Evolutionary conservation across 2,329 filamentous ascomycete species (phyloP).

Genomic region (Emergomyces orientalis): DNA sequence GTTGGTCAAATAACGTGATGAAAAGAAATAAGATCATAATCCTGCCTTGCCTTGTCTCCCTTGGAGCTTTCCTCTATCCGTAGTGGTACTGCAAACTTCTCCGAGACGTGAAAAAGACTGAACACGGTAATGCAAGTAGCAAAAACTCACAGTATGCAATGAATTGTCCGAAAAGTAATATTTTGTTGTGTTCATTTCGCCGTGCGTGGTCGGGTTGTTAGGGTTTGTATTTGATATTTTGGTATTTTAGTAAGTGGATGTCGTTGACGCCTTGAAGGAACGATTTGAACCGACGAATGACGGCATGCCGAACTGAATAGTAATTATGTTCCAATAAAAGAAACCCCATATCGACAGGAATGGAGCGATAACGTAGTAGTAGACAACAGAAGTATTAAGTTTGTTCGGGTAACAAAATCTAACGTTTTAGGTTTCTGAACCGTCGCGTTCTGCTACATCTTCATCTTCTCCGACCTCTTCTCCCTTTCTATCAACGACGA

Average conservation of each 20-base stretch:
- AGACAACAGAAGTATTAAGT: background rate
- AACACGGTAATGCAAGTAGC: background rate
- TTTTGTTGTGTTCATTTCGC: background rate
- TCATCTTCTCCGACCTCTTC: slow-evolving; percentile 31
- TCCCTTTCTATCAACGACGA: slow-evolving; percentile 42
- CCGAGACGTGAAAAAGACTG: slow-evolving; percentile 5
- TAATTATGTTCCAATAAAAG: background rate
- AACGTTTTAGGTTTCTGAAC: background rate
- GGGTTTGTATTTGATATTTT: background rate
- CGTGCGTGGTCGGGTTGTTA: background rate
- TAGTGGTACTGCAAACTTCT: slow-evolving; percentile 24
- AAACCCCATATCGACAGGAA: background rate
- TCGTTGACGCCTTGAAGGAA: background rate
- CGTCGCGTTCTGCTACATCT: slow-evolving; percentile 16
- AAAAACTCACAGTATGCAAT: slow-evolving; percentile 33
- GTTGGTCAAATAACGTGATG: background rate
- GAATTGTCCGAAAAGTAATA: background rate
- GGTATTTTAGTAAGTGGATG: background rate
- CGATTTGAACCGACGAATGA: background rate
- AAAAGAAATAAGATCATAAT: background rate
- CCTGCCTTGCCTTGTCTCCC: background rate
- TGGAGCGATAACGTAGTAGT: background rate
- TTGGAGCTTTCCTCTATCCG: background rate
- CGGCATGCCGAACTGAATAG: background rate
- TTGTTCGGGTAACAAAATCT: background rate